Conservation (phyloP, 768 basidiomycete genomes). For the Tricholoma sp. region DNA sequence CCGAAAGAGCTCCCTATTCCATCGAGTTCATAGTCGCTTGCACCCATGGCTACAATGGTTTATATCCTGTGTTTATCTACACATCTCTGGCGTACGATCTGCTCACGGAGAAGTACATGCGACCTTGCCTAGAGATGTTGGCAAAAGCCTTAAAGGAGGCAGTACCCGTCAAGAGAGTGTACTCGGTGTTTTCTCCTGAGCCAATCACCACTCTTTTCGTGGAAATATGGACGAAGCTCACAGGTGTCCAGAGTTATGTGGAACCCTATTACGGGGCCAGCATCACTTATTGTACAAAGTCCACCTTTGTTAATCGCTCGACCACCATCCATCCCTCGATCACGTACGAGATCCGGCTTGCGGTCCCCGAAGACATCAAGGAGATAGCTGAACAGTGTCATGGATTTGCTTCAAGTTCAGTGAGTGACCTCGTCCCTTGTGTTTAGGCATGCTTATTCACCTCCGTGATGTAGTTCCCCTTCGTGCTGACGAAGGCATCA, state of each 20-base stretch:
- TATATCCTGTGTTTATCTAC: constrained; percentile 66
- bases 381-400: constrained; percentile 44
- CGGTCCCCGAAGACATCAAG: constrained; percentile 28
- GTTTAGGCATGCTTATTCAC: neutral
- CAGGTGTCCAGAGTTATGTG: constrained; percentile 31
- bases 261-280: constrained; percentile 61
- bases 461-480: constrained; percentile 40
- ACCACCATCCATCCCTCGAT: constrained; percentile 16
- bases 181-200: constrained; percentile 61
- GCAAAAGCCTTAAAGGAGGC: constrained; percentile 30
- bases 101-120: constrained; percentile 32
- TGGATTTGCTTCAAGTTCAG: constrained; percentile 55
- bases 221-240: constrained; percentile 40
- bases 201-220: constrained; percentile 42
- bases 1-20: neutral
- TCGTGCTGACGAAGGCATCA: constrained; percentile 33
- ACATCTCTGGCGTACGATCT: constrained; percentile 34
- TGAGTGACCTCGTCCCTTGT: constrained; percentile 25
- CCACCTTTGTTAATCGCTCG: constrained; percentile 27
- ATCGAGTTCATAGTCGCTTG: constrained; percentile 57
- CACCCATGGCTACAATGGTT: constrained; percentile 48
- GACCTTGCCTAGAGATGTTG: constrained; percentile 36
- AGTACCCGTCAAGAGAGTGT: constrained; percentile 41
- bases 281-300: constrained; percentile 48
- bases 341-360: constrained; percentile 39